Conservation (phyloP, 2,329 filamentous ascomycete genomes). For the Fusarium floridanum region DNA sequence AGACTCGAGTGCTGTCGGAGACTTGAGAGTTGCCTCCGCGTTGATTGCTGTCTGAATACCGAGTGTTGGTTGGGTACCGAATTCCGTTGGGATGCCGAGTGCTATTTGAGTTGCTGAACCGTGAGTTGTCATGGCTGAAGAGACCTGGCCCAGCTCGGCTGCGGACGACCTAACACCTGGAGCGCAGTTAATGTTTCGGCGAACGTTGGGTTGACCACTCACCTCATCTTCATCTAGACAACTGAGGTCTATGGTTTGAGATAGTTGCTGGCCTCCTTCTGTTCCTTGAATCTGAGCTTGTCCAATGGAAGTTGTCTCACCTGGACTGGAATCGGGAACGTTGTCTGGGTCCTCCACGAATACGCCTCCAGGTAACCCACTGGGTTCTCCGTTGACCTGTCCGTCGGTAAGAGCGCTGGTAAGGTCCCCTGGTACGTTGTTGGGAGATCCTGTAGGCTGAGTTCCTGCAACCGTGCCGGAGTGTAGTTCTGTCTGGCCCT, state of each 20-base stretch:
- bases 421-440: not conserved
- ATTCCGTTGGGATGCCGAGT: not conserved
- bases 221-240: conserved; percentile 35
- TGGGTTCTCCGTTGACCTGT: not conserved
- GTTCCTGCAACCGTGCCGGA: not conserved
- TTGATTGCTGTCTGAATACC: not conserved
- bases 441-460: not conserved
- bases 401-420: not conserved
- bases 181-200: conserved; percentile 46
- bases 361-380: conserved; percentile 18
- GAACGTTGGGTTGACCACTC: conserved; percentile 40
- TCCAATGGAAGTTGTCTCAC: not conserved
- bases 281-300: not conserved
- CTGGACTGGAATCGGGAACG: not conserved
- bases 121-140: not conserved
- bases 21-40: not conserved
- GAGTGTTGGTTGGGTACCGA: not conserved
- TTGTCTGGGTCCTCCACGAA: conserved; percentile 23
- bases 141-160: not conserved
- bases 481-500: not conserved
- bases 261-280: not conserved
- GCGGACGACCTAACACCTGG: conserved; percentile 32
- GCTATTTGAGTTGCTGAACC: not conserved
- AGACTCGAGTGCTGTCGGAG: not conserved
- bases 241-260: not conserved